A percentile compares a stretch with the other conserved stretches of the same genome.
These are phyloP conservation scores for Kwoniella europaea DNA, from an alignment of 768 basidiomycete genomes.

Conservation along the genomic window DNA sequence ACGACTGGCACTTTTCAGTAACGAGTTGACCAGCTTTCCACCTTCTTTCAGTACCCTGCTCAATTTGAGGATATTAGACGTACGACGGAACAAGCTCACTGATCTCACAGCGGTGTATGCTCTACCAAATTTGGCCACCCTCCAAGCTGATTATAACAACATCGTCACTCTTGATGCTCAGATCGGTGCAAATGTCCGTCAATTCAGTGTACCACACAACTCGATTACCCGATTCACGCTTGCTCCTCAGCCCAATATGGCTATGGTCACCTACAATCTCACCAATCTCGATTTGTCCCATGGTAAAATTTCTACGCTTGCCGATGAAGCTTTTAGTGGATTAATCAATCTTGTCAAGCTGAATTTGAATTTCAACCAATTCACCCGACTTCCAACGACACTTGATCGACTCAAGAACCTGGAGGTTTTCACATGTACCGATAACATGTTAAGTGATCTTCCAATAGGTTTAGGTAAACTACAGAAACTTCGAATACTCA, in stretches of 20 bases:
- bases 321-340: slow-evolving; percentile 71
- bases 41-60: slow-evolving; percentile 65
- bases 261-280: slow-evolving; percentile 66
- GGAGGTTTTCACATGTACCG: slow-evolving; percentile 79
- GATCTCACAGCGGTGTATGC: slow-evolving; percentile 73
- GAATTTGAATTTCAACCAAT: slow-evolving; percentile 82
- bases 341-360: slow-evolving; percentile 74
- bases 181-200: slow-evolving; percentile 69
- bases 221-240: slow-evolving; percentile 65
- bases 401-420: slow-evolving; percentile 76
- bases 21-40: slow-evolving; percentile 76
- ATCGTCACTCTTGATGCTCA: slow-evolving; percentile 80
- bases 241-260: slow-evolving; percentile 63
- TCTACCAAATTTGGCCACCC: slow-evolving; percentile 70
- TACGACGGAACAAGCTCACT: slow-evolving; percentile 78
- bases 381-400: slow-evolving; percentile 81
- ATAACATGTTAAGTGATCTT: slow-evolving; percentile 79
- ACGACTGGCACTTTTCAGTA: slow-evolving; percentile 80
- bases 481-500: slow-evolving; percentile 73
- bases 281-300: slow-evolving; percentile 83
- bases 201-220: slow-evolving; percentile 80
- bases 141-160: slow-evolving; percentile 81
- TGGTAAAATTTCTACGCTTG: slow-evolving; percentile 82
- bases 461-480: slow-evolving; percentile 78
- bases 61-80: slow-evolving; percentile 75